A percentile compares a stretch with the other conserved stretches of the same genome.
phyloP scores from a whole-genome alignment of 2,329 filamentous ascomycete genomes.

The Phialemoniopsis sp. region DNA sequence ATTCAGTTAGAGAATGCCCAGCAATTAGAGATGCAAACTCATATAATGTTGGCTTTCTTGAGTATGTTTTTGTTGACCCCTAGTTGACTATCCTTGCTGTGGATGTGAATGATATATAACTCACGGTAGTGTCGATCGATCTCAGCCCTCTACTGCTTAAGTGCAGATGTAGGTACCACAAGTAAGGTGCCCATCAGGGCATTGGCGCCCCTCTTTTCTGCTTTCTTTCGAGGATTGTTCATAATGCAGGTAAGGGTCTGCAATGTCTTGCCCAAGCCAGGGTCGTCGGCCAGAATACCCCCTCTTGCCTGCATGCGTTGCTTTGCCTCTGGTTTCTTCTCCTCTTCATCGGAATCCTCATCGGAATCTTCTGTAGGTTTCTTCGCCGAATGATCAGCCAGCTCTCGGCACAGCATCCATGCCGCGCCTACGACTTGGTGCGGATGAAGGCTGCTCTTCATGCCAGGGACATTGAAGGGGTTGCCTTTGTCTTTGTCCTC shows the following conservation, averaged over 20 bases:
- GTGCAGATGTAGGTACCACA: slow-evolving; percentile 20
- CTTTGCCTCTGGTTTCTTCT: too few species aligned
- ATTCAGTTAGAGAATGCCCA: too few species aligned
- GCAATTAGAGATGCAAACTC: too few species aligned
- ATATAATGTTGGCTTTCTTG: too few species aligned
- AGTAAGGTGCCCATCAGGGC: slow-evolving; percentile 28
- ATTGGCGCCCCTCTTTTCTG: slow-evolving; percentile 21
- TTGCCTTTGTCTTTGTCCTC: slow-evolving; percentile 1
- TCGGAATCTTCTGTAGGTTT: too few species aligned
- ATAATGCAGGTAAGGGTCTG: slow-evolving; percentile 32
- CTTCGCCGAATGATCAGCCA: too few species aligned
- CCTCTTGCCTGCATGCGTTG: too few species aligned
- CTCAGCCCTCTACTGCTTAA: slow-evolving; percentile 23
- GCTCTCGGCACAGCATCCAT: slow-evolving; percentile 53
- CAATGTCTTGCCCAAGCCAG: slow-evolving; percentile 64
- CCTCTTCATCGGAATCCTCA: too few species aligned
- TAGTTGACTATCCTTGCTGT: too few species aligned
- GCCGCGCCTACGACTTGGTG: slow-evolving; percentile 47
- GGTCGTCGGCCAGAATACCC: slow-evolving; percentile 56
- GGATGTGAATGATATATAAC: too few species aligned
- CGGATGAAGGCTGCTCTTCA: slow-evolving; percentile 36
- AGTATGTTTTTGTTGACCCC: too few species aligned
- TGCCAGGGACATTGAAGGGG: slow-evolving; percentile 45
- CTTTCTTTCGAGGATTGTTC: slow-evolving; percentile 27
- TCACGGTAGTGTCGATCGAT: slow-evolving; percentile 19